phyloP scores from a whole-genome alignment of 2,329 filamentous ascomycete species.

The Dactylellina haptotyla region DNA sequence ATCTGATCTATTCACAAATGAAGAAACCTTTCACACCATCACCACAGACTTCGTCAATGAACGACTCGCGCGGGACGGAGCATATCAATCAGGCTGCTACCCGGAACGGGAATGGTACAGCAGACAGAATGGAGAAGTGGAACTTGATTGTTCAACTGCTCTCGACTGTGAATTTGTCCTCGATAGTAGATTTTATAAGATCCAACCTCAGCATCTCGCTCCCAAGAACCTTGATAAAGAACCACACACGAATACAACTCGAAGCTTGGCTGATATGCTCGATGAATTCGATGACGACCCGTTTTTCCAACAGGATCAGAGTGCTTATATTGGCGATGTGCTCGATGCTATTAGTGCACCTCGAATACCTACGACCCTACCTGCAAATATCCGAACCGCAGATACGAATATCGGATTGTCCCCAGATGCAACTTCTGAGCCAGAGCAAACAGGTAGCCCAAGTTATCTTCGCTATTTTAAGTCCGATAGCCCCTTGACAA shows the following conservation, averaged over 20 bases:
- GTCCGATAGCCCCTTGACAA: too few species aligned
- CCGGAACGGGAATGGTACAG: not conserved
- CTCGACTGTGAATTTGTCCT: too few species aligned
- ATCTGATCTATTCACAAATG: not conserved
- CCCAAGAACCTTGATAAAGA: too few species aligned
- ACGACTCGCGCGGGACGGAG: not conserved
- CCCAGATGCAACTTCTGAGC: too few species aligned
- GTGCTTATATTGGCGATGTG: not conserved
- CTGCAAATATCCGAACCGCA: too few species aligned
- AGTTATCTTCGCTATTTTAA: too few species aligned
- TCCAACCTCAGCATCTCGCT: too few species aligned
- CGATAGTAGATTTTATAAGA: too few species aligned
- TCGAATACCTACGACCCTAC: too few species aligned
- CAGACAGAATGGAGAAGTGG: not conserved
- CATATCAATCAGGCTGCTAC: not conserved
- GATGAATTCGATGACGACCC: not conserved
- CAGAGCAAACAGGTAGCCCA: too few species aligned
- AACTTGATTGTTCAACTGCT: not conserved
- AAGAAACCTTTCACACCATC: not conserved
- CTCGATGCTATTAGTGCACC: not conserved
- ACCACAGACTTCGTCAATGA: not conserved
- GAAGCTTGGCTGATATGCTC: not conserved
- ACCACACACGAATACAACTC: too few species aligned
- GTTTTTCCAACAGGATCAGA: not conserved
- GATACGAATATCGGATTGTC: too few species aligned